These are phyloP conservation scores for Pseudogymnoascus sp. DNA, from an alignment of 2,329 filamentous ascomycete genomes.

Conservation along the genomic window DNA sequence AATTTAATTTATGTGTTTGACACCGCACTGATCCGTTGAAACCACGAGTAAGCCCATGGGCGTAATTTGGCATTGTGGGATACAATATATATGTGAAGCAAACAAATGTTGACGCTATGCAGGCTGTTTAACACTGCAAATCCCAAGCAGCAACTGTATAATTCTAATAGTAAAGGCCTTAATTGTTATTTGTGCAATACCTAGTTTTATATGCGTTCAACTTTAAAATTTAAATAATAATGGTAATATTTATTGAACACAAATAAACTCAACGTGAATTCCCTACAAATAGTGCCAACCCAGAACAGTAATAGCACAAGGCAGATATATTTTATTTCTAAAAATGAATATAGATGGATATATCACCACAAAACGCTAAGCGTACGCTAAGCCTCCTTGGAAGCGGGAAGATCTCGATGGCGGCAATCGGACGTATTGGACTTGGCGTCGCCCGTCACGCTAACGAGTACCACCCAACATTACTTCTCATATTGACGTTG, in stretches of 20 bases:
- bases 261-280: background rate
- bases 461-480: background rate
- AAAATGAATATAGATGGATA: too few species aligned
- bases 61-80: background rate
- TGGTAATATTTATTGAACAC: background rate
- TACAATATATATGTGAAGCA: background rate
- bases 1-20: background rate
- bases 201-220: too few species aligned
- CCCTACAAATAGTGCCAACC: background rate
- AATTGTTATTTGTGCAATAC: too few species aligned
- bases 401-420: background rate
- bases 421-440: background rate
- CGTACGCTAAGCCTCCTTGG: background rate
- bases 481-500: constrained; percentile 1
- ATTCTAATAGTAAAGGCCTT: too few species aligned
- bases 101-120: background rate
- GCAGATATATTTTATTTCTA: background rate
- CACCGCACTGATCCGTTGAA: background rate
- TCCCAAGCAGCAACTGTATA: too few species aligned
- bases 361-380: background rate
- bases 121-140: too few species aligned
- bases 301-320: background rate
- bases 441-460: background rate
- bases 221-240: too few species aligned
- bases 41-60: background rate